A percentile compares a stretch with the other conserved stretches of the same genome.
phyloP scores from a whole-genome alignment of 192 early-diverging fungal species.

The Entomortierella parvispora region DNA sequence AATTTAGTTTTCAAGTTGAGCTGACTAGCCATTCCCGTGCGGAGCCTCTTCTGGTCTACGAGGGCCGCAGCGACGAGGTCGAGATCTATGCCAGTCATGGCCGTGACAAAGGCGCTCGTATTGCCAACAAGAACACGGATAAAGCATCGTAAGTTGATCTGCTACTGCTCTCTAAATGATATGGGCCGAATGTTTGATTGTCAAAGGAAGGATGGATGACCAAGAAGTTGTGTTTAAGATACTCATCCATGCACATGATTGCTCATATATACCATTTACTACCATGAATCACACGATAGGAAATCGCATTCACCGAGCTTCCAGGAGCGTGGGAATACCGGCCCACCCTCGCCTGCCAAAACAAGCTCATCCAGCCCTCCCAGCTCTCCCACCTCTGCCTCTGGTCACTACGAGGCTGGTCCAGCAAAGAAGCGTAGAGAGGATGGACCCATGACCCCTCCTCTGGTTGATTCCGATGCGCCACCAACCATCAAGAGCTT shows the following conservation, averaged over 20 bases:
- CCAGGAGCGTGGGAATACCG: conserved; percentile 39
- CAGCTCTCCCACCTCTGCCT: conserved; percentile 18
- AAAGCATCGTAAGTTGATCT: conserved; percentile 18
- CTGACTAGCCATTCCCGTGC: conserved; percentile 21
- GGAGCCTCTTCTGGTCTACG: conserved; percentile 31
- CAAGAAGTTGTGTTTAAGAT: too few relatives aligned
- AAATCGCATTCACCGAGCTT: conserved; percentile 46
- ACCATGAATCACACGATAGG: conserved; percentile 13
- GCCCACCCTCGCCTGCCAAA: conserved; percentile 49
- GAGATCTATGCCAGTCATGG: conserved; percentile 52
- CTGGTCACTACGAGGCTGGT: conserved; percentile 17
- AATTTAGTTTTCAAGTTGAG: conserved; percentile 52
- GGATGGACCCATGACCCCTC: conserved; percentile 34
- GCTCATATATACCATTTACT: too few relatives aligned
- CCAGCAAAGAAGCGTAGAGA: conserved; percentile 41
- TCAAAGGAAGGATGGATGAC: too few relatives aligned
- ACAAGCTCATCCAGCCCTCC: conserved; percentile 41
- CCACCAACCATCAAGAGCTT: conserved; percentile 40
- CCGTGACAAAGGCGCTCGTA: conserved; percentile 43
- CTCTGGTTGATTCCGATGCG: conserved; percentile 14
- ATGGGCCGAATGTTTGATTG: too few relatives aligned
- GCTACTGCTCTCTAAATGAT: background rate
- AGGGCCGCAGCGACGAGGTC: conserved; percentile 49
- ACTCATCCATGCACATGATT: too few relatives aligned
- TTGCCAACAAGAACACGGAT: conserved; percentile 29